phyloP scores from a whole-genome alignment of 73 alveolate genomes.

The Paramecium biaurelia region DNA sequence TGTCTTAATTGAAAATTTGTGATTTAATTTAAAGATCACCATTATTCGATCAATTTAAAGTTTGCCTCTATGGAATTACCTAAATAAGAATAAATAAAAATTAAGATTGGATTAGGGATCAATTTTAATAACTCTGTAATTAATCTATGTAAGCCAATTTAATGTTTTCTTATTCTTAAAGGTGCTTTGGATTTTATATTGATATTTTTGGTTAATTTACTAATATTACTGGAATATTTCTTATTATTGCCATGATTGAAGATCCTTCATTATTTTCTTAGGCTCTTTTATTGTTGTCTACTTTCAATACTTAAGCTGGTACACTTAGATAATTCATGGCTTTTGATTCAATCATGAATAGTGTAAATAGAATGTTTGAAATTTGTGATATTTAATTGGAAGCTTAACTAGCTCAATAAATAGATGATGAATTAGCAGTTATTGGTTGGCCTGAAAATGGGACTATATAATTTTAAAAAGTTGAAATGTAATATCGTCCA shows the following conservation, averaged over 20 bases:
- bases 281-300: background rate
- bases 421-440: background rate
- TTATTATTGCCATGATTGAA: conserved; percentile 22
- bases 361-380: conserved; percentile 40
- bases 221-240: background rate
- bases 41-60: conserved; percentile 22
- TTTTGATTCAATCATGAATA: conserved; percentile 50
- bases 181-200: conserved; percentile 28
- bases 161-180: background rate
- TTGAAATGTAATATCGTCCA: conserved; percentile 66
- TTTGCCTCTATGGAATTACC: conserved; percentile 43
- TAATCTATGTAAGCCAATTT: conserved; percentile 10
- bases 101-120: background rate
- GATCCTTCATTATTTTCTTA: background rate
- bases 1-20: background rate
- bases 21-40: conserved; percentile 52
- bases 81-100: conserved; percentile 40
- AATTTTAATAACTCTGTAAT: background rate
- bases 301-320: conserved; percentile 41
- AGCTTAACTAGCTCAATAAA: background rate
- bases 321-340: conserved; percentile 50
- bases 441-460: background rate
- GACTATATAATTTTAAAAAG: background rate
- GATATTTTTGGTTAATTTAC: conserved; percentile 30
- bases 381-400: conserved; percentile 23